These are phyloP conservation scores for Solanum pimpinellifolium DNA, from an alignment of 257 asterid genomes.

Conservation along the genomic window DNA sequence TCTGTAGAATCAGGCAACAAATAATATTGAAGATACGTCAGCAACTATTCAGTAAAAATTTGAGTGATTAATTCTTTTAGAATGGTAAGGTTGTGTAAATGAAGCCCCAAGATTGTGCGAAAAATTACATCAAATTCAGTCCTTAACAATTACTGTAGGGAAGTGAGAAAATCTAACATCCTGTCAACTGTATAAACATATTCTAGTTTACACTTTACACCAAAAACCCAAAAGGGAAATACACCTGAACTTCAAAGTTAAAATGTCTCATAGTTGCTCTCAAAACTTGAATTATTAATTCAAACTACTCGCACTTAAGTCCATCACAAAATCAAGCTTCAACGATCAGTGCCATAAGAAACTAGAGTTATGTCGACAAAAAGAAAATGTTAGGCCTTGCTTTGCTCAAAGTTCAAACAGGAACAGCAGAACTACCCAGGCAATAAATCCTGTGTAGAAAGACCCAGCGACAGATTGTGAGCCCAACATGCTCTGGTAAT, in stretches of 20 bases:
- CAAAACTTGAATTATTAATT: not conserved
- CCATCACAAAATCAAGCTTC: not conserved
- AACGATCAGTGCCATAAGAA: not conserved
- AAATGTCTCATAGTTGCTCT: not conserved
- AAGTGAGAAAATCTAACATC: not conserved
- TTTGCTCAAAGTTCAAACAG: not conserved
- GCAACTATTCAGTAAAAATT: not conserved
- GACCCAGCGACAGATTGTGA: not conserved
- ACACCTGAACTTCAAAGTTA: not conserved
- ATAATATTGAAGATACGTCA: not conserved
- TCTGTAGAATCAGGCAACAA: not conserved
- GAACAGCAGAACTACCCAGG: not conserved
- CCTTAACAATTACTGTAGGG: not conserved
- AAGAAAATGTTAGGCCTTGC: not conserved
- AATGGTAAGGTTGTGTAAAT: not conserved
- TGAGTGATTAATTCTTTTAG: not conserved
- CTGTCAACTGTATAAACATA: not conserved
- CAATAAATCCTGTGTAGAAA: not conserved
- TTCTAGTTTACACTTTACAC: not conserved
- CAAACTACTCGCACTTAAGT: too few species aligned
- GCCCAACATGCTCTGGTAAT: not conserved
- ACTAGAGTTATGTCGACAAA: not conserved
- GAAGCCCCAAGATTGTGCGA: not conserved
- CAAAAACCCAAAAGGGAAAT: not conserved
- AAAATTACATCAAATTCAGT: not conserved